Evolutionary conservation across 257 asterid genomes (phyloP).

Genomic region (Catharanthus roseus): DNA sequence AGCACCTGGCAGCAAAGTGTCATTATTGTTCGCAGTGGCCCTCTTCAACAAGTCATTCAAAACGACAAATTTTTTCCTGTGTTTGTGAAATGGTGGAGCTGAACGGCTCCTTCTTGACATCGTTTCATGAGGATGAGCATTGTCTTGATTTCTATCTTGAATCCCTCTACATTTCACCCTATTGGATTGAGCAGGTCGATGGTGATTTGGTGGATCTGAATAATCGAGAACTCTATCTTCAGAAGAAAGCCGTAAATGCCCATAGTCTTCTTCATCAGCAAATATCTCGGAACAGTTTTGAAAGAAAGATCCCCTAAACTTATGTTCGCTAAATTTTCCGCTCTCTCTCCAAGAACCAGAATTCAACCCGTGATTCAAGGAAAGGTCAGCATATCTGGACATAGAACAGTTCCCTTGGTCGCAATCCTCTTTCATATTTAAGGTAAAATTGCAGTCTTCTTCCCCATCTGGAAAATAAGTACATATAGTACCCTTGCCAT

Average conservation of each 20-base stretch:
- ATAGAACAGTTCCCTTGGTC: slow-evolving; percentile 33
- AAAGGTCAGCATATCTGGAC: slow-evolving; percentile 17
- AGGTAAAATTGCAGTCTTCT: slow-evolving; percentile 19
- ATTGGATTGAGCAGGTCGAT: slow-evolving; percentile 19
- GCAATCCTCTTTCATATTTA: slow-evolving; percentile 23
- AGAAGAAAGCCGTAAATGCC: slow-evolving; percentile 21
- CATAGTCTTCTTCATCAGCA: slow-evolving; percentile 32
- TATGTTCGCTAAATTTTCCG: slow-evolving; percentile 24
- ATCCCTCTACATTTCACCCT: slow-evolving; percentile 21
- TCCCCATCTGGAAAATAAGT: slow-evolving; percentile 30
- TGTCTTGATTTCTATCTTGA: slow-evolving; percentile 23
- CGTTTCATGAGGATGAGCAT: slow-evolving; percentile 22
- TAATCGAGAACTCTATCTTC: slow-evolving; percentile 26
- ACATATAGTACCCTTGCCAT: slow-evolving; percentile 18
- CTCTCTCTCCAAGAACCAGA: slow-evolving; percentile 23
- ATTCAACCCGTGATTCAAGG: slow-evolving; percentile 25
- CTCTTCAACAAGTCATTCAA: slow-evolving; percentile 33
- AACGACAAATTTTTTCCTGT: slow-evolving; percentile 50
- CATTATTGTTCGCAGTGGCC: slow-evolving; percentile 23
- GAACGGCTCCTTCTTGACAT: slow-evolving; percentile 59
- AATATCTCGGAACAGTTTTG: slow-evolving; percentile 31
- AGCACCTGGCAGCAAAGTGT: slow-evolving; percentile 34
- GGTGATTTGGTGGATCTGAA: slow-evolving; percentile 23
- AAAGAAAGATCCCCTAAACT: slow-evolving; percentile 25
- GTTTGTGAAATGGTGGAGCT: slow-evolving; percentile 79